Percentiles rank a stretch among this genome's conserved stretches.
Evolutionary conservation across 1,284 basidiomycete species (phyloP).

Genomic region (Peniophora sp.): DNA sequence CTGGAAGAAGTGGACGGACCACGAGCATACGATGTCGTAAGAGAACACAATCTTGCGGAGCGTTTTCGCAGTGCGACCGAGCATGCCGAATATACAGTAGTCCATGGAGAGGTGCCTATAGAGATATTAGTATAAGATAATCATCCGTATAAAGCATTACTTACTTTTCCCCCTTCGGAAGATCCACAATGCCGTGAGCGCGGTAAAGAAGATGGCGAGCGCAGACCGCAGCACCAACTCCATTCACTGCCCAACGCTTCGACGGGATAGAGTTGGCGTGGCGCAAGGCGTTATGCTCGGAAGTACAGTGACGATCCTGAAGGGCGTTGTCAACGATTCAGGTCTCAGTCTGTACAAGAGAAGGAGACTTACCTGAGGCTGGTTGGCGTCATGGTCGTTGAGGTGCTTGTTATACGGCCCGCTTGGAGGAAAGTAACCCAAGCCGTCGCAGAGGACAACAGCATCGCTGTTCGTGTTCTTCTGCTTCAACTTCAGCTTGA

Average conservation of each 20-base stretch:
- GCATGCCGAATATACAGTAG: conserved; percentile 14
- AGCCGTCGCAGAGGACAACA: not conserved
- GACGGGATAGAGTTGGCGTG: conserved; percentile 2
- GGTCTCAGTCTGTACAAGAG: not conserved
- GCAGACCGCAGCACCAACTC: conserved; percentile 10
- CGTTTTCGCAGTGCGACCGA: not conserved
- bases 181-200: conserved; percentile 12
- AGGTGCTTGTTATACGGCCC: not conserved
- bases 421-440: conserved; percentile 1
- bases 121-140: not conserved
- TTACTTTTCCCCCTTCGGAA: conserved; percentile 16
- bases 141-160: conserved; percentile 2
- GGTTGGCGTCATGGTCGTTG: not conserved
- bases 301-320: conserved; percentile 1
- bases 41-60: conserved; percentile 10
- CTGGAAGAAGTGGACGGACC: conserved; percentile 10
- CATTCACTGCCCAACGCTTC: conserved; percentile 6
- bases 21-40: conserved; percentile 22
- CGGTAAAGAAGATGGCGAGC: conserved; percentile 13
- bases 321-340: not conserved
- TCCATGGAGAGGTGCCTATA: conserved; percentile 20
- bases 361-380: not conserved
- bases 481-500: not conserved
- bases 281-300: conserved; percentile 3
- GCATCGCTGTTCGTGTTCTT: not conserved